phyloP scores from a whole-genome alignment of 345 rosid genomes.

The Moricandia moricandioides region DNA sequence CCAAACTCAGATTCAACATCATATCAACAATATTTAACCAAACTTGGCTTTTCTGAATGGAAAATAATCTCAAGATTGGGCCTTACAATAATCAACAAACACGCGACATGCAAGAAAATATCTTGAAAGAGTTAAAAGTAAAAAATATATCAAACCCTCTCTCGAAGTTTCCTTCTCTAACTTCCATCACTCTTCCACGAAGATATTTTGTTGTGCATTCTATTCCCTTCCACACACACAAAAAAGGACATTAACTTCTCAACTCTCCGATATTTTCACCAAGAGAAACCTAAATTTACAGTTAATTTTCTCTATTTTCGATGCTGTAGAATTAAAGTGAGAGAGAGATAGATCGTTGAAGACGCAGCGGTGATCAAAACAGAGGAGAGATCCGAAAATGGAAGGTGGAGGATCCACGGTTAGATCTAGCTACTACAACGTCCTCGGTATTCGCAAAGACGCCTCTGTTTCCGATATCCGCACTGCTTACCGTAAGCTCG shows the following conservation, averaged over 20 bases:
- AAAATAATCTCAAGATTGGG: not conserved
- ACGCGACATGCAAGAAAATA: constrained; percentile 4
- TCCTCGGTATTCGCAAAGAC: constrained; percentile 77
- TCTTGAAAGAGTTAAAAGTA: not conserved
- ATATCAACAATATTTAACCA: too few species aligned
- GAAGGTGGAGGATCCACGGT: constrained; percentile 58
- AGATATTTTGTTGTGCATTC: constrained; percentile 19
- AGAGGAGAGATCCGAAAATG: constrained; percentile 40
- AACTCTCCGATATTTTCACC: not conserved
- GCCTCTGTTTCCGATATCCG: constrained; percentile 83
- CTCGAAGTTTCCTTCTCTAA: constrained; percentile 32
- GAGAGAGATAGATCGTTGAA: not conserved
- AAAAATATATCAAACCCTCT: constrained; percentile 19
- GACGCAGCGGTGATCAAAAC: not conserved
- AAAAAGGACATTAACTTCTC: not conserved
- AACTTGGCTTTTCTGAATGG: too few species aligned
- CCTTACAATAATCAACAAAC: not conserved
- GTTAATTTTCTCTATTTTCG: not conserved
- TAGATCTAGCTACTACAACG: constrained; percentile 69
- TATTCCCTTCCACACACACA: constrained; percentile 4
- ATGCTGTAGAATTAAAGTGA: not conserved
- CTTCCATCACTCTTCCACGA: not conserved
- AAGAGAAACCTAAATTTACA: not conserved
- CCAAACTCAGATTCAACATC: too few species aligned
- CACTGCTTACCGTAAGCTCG: constrained; percentile 81